A percentile compares a stretch with the other conserved stretches of the same genome.
Evolutionary conservation across 495 filamentous ascomycete species (phyloP).

Genomic region (Hyaloscypha bicolor): DNA sequence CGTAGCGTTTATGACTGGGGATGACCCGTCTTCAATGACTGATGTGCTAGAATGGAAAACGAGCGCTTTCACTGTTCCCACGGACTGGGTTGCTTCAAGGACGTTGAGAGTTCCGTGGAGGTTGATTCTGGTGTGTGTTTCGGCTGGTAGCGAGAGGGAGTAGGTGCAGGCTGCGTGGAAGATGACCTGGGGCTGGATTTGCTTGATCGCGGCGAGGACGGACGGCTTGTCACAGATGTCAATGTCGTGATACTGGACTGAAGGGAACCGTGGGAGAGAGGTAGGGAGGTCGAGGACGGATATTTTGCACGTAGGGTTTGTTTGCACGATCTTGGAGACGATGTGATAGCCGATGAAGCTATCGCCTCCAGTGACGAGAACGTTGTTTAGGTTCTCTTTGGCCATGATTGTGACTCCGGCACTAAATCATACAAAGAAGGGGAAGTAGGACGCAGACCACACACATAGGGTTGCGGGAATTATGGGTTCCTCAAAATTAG

Average conservation of each 20-base stretch:
- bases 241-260: constrained; percentile 72
- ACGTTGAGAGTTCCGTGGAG: constrained; percentile 83
- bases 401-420: too few relatives aligned
- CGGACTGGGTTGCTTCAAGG: constrained; percentile 70
- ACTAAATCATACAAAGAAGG: too few relatives aligned
- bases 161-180: constrained; percentile 85
- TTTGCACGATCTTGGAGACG: constrained; percentile 40
- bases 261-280: constrained; percentile 66
- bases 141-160: constrained; percentile 45
- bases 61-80: constrained; percentile 74
- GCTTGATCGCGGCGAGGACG: constrained; percentile 64
- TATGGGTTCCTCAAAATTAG: too few relatives aligned
- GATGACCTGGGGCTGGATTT: constrained; percentile 75
- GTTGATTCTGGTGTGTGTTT: constrained; percentile 80
- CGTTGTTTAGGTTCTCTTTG: too few relatives aligned
- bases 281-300: constrained; percentile 83
- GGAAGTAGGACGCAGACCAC: too few relatives aligned
- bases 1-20: constrained; percentile 80
- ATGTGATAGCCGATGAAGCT: constrained; percentile 72
- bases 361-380: constrained; percentile 62
- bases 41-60: constrained; percentile 90
- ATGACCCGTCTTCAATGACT: constrained; percentile 76
- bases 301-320: constrained; percentile 51
- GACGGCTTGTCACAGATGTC: constrained; percentile 76
- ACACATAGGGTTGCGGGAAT: too few relatives aligned